Evolutionary conservation across 257 asterid species (phyloP), one percentile per base, ranked within the genome.

Genomic region (Przewalskia tangutica): DNA sequence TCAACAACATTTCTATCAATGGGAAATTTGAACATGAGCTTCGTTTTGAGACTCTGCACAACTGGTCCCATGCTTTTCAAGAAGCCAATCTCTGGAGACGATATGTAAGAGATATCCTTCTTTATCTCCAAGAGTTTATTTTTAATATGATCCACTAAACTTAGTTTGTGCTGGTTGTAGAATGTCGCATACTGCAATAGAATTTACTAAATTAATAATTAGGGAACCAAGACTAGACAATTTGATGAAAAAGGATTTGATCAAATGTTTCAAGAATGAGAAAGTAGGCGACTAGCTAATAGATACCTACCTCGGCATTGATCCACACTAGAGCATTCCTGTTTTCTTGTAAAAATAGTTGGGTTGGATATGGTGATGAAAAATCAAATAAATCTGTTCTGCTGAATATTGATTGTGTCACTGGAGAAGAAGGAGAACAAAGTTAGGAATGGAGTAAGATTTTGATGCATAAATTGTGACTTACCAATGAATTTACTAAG

Each of bases 31-130:
- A 94, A 85, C 40, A 94, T 65, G 59, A 93, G 89, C 88, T 92
- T 96, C 5, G 93, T 89, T 40, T 79, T 84, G 36, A 85, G 81
- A 16, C 34, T 77, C 7, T 86, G 87, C 83, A 92, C 60, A 85
- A 86, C 86, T 16, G 90, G 81, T 51, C 86, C 87, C 3, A 96
- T 66, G 27, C 87, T 44, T 85, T 90, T 94, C 93, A 96, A 86
- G 93, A 96, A 94, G 68, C 90, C 98, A 42, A 96, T 88, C 92
- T 96, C 99, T 3, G 98, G 93, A 18, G 98, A 96, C 32, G 99
- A 96, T 83, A 96, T 87, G 90, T 91, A 94, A 27, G 83, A 36
- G 20, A 80, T 27, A 85, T 90, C 94, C 3, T 97, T 97, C 64
- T 78, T 12, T 8, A 68, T 60, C 7, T 83, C 80, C 75, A 80